Percentiles rank a stretch among this genome's conserved stretches.
These are phyloP conservation scores for Radiomyces spectabilis DNA, from an alignment of 192 early-diverging fungal genomes.

Conservation along the genomic window DNA sequence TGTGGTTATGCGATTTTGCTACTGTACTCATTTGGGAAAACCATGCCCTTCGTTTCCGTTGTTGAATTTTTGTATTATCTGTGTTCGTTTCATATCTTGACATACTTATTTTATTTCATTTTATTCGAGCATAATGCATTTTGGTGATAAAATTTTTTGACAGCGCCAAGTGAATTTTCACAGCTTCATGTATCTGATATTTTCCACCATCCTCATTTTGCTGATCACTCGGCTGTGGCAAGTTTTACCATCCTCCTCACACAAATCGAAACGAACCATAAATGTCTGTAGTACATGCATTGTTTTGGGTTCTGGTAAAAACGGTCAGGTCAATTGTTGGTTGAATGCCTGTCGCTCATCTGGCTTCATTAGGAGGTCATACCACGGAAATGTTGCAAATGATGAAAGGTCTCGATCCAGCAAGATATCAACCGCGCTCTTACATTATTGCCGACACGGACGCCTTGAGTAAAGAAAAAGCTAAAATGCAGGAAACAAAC, in stretches of 20 bases:
- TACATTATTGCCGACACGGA: slow-evolving; percentile 76
- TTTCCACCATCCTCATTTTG: background rate
- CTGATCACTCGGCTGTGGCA: background rate
- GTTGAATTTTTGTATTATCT: too few species aligned
- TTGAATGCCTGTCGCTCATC: slow-evolving; percentile 9
- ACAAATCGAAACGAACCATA: slow-evolving; percentile 1
- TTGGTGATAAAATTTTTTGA: too few species aligned
- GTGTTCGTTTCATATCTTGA: too few species aligned
- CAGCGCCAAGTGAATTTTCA: too few species aligned
- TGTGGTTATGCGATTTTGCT: background rate
- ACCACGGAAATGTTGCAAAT: slow-evolving; percentile 87
- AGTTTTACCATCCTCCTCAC: background rate
- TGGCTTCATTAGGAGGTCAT: slow-evolving; percentile 66
- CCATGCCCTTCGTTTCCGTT: background rate
- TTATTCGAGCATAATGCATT: background rate
- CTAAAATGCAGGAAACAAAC: slow-evolving; percentile 35
- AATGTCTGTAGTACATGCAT: slow-evolving; percentile 29
- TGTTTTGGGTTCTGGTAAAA: slow-evolving; percentile 24
- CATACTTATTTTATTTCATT: background rate
- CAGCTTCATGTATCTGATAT: too few species aligned
- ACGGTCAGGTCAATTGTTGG: background rate
- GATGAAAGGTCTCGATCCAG: slow-evolving; percentile 45
- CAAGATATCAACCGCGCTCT: slow-evolving; percentile 51
- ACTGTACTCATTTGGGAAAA: background rate
- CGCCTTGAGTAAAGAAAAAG: slow-evolving; percentile 46